Base-by-base conservation (phyloP, 345 rosid species). In the Acer yangbiense region DNA sequence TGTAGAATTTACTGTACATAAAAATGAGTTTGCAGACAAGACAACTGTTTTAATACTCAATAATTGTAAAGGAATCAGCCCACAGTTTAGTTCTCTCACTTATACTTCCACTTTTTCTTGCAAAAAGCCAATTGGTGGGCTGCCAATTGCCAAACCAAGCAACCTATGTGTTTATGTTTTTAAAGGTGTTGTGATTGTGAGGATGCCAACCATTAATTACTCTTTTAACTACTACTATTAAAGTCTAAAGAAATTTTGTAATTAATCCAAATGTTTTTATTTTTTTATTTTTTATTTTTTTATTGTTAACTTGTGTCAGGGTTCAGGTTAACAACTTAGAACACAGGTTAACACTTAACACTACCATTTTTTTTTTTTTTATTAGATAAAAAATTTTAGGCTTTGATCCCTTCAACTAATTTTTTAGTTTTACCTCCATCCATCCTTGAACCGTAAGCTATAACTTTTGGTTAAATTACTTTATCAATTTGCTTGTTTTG, bases 41-140 rank as follows among this genome's bases (percentile, higher is more conserved):
- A 72, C 75, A 57, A 72, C 6, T 72, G 50, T 72, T n/a, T 55
- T 55, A 32, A 35, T 57, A 57, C 75, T 71, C 75, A 71, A 71
- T 71, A 35, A 71, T 71, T 71, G 65, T 32, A 35, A 10, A 44
- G 61, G 16, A 52, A 52, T 50, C 61, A 3, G 44, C 23, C 61
- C 14, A 50, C 61, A 69, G 43, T 23, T 48, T 25, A 7, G 16
- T 27, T 23, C 5, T 25, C 16, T 60, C 64, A 18, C 27, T 21
- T 60, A 46, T 3, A 67, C 14, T 21, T 60, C 54, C 4, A 67
- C 25, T 67, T 39, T 41, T n/a, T 67, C 20, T 7, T 7, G 23
- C 64, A 60, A 60, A 44, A 69, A 23, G n/a, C 58, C 29, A 23
- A 46, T 23, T 46, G 72, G 21, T 46, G 58, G 72, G 58, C 72